Evolutionary conservation across 2,329 filamentous ascomycete genomes (phyloP).

Genomic region (Epichloe gansuensis): DNA sequence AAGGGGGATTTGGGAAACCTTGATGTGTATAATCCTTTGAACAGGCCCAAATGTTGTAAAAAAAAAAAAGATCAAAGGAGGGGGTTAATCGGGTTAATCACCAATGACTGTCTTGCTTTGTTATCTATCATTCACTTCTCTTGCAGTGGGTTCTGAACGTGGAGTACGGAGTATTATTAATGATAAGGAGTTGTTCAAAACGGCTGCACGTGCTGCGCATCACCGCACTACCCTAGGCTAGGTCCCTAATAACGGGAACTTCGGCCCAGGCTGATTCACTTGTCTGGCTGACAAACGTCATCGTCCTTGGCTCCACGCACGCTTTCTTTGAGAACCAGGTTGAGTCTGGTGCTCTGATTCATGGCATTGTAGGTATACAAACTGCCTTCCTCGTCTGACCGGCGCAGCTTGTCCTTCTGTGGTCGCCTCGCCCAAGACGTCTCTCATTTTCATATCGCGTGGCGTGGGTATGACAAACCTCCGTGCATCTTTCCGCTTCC

Average conservation of each 20-base stretch:
- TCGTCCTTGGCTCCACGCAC: not conserved
- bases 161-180: not conserved
- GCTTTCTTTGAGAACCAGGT: not conserved
- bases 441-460: not conserved
- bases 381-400: not conserved
- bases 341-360: no score
- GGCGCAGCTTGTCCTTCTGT: not conserved
- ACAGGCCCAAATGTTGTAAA: not conserved
- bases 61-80: no score
- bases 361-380: not conserved
- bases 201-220: not conserved
- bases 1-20: not conserved
- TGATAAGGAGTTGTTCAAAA: not conserved
- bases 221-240: not conserved
- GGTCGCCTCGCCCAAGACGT: not conserved
- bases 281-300: constrained; percentile 7
- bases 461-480: not conserved
- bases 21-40: constrained; percentile 8
- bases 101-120: not conserved
- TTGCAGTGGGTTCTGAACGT: not conserved
- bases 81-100: not conserved
- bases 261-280: not conserved
- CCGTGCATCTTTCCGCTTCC: constrained; percentile 2
- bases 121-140: not conserved
- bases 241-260: not conserved